Conservation (phyloP, 768 basidiomycete species). For the Lactarius sp. region DNA sequence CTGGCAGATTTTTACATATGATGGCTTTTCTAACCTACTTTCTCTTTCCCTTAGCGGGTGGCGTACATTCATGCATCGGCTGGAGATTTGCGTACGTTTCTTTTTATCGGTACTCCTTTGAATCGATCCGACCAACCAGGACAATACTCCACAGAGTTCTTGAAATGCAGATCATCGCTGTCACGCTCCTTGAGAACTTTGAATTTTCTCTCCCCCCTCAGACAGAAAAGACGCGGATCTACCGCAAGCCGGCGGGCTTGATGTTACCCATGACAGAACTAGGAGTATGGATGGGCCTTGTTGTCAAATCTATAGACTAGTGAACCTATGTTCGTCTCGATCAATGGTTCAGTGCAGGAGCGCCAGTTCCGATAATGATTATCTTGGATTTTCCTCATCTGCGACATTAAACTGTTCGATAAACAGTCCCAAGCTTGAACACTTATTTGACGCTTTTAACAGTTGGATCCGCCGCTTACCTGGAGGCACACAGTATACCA, state of each 20-base stretch:
- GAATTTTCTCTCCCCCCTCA: conserved; percentile 6
- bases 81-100: conserved; percentile 5
- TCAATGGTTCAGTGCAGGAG: too few relatives aligned
- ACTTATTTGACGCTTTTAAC: too few relatives aligned
- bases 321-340: not conserved
- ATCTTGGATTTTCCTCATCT: too few relatives aligned
- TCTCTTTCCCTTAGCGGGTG: not conserved
- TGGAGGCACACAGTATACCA: too few relatives aligned
- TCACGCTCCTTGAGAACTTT: conserved; percentile 5
- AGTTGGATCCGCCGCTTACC: too few relatives aligned
- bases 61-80: not conserved
- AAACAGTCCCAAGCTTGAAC: too few relatives aligned
- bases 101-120: not conserved
- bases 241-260: not conserved
- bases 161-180: conserved; percentile 3
- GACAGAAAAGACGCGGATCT: conserved; percentile 1
- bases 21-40: too few relatives aligned
- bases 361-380: too few relatives aligned
- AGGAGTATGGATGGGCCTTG: conserved; percentile 6
- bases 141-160: not conserved
- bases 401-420: too few relatives aligned
- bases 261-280: not conserved
- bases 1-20: not conserved
- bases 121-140: not conserved
- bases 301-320: not conserved